phyloP scores from a whole-genome alignment of 768 basidiomycete genomes.

The Pisolithus sp. region DNA sequence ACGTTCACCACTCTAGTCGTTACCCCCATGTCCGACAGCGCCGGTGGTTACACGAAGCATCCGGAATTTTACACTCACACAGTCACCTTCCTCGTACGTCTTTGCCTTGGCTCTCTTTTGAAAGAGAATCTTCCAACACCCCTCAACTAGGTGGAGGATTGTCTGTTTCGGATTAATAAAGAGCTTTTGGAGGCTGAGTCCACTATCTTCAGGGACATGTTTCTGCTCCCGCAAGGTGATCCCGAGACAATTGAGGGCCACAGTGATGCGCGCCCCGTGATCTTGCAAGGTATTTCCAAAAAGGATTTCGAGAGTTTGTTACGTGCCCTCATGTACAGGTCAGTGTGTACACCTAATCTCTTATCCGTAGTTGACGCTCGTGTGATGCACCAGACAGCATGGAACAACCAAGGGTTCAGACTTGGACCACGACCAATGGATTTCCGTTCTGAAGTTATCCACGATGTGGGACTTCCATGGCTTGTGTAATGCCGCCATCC shows the following conservation, averaged over 20 bases:
- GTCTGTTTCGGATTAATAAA: background rate
- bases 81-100: too few species aligned
- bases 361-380: background rate
- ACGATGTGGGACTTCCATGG: background rate
- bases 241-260: constrained; percentile 7
- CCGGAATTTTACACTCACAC: too few species aligned
- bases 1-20: too few species aligned
- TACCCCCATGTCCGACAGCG: too few species aligned
- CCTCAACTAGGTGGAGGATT: background rate
- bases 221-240: background rate
- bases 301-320: constrained; percentile 14
- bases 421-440: background rate
- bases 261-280: constrained; percentile 12
- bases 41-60: too few species aligned
- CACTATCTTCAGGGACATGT: background rate
- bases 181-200: background rate
- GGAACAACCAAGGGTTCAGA: background rate
- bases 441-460: background rate
- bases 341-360: background rate
- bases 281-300: constrained; percentile 8
- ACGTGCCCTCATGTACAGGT: constrained; percentile 2
- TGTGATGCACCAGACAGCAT: background rate
- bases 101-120: background rate
- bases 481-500: background rate
- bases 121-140: background rate